Evolutionary conservation across 1,139 yeast genomes (phyloP).

Genomic region (Candida sp.): DNA sequence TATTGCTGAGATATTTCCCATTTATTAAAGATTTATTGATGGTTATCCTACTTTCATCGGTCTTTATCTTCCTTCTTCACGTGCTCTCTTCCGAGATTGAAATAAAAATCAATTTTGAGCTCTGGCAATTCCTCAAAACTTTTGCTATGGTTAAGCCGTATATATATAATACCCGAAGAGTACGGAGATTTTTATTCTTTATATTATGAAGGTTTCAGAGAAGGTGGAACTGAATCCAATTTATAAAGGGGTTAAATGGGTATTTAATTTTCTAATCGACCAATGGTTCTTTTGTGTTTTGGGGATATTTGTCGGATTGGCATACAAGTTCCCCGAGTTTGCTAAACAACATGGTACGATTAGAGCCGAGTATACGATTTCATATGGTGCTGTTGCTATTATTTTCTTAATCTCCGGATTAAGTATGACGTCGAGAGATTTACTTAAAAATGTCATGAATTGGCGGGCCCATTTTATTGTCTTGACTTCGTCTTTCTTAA

Average conservation of each 20-base stretch:
- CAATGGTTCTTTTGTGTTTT: slow-evolving; percentile 75
- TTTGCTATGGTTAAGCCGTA: too few relatives aligned
- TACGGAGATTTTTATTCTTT: too few relatives aligned
- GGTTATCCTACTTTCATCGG: slow-evolving; percentile 1
- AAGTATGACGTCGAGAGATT: slow-evolving; percentile 63
- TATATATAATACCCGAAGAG: background rate
- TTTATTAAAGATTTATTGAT: background rate
- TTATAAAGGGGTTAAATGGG: slow-evolving; percentile 12
- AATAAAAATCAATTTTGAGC: too few relatives aligned
- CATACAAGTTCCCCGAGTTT: slow-evolving; percentile 75
- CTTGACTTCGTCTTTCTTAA: slow-evolving; percentile 62
- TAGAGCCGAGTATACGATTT: slow-evolving; percentile 69
- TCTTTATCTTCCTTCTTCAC: background rate
- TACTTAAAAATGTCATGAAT: slow-evolving; percentile 57
- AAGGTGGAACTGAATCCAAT: slow-evolving; percentile 5
- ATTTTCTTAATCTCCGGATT: slow-evolving; percentile 81
- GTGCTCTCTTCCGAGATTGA: background rate
- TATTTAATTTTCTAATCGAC: slow-evolving; percentile 23
- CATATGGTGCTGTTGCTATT: slow-evolving; percentile 84
- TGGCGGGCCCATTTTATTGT: slow-evolving; percentile 85
- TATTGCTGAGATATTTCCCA: background rate
- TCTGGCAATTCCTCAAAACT: too few relatives aligned
- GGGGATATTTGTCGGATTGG: slow-evolving; percentile 71
- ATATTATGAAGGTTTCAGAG: slow-evolving; percentile 1
- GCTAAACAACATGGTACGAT: slow-evolving; percentile 83